phyloP scores from a whole-genome alignment of 176 grass and related monocot species.

The Alopecurus myosuroides region DNA sequence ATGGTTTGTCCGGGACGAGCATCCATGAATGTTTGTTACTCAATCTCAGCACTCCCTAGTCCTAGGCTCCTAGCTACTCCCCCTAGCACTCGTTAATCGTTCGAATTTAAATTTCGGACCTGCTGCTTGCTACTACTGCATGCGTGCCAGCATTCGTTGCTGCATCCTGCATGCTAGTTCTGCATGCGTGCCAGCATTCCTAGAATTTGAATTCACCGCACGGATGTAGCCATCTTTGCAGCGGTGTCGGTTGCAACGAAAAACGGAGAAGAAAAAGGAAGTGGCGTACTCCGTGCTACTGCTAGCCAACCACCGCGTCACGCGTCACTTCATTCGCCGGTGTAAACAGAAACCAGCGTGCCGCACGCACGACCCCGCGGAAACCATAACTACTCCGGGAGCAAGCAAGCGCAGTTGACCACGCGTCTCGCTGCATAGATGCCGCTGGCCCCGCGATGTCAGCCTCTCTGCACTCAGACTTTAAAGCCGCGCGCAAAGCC shows the following conservation, averaged over 20 bases:
- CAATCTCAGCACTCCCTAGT: neutral
- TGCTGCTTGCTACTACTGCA: neutral
- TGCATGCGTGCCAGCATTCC: neutral
- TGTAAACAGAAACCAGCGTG: neutral
- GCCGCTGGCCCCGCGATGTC: neutral
- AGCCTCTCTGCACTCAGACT: constrained; percentile 17
- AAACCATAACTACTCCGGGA: neutral
- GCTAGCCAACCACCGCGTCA: too few relatives aligned
- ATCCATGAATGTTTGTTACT: neutral
- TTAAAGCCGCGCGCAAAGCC: neutral
- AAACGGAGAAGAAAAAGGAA: neutral
- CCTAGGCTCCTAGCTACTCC: too few relatives aligned
- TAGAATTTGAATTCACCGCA: neutral
- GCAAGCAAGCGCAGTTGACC: constrained; percentile 9
- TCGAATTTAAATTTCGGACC: neutral
- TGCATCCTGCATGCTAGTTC: neutral
- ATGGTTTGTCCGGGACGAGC: neutral
- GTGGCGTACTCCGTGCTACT: too few relatives aligned
- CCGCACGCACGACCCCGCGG: neutral
- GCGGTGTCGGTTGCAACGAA: neutral
- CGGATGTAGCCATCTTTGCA: neutral
- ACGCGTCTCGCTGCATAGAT: neutral
- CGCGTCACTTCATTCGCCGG: neutral
- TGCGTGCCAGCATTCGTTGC: neutral
- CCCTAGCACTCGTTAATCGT: neutral